A percentile compares a stretch with the other conserved stretches of the same genome.
Evolutionary conservation across 2,329 filamentous ascomycete species (phyloP).

Genomic region (Bipolaris gigantea): DNA sequence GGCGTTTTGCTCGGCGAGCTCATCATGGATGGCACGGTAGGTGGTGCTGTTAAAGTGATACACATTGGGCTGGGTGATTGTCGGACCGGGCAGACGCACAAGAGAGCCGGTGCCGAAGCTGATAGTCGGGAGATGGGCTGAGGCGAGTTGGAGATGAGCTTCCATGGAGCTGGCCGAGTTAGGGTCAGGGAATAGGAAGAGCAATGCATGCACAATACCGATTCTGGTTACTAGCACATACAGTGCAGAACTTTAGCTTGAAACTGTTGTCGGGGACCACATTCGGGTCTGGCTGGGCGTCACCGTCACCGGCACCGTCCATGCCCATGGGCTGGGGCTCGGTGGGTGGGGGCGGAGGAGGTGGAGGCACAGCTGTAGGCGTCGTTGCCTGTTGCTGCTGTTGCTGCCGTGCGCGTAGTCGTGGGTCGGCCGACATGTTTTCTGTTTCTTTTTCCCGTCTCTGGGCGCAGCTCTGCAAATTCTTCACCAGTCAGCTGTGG

Average conservation of each 20-base stretch:
- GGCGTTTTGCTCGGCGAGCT: conserved; percentile 82
- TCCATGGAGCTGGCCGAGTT: conserved; percentile 77
- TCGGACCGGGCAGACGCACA: conserved; percentile 88
- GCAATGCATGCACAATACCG: conserved; percentile 59
- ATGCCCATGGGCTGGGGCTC: conserved; percentile 40
- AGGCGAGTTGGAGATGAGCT: conserved; percentile 89
- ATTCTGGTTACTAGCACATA: conserved; percentile 99
- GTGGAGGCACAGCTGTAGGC: conserved; percentile 53
- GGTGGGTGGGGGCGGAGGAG: conserved; percentile 51
- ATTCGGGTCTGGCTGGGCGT: conserved; percentile 29
- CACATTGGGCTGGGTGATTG: conserved; percentile 91
- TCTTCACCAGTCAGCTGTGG: conserved; percentile 33
- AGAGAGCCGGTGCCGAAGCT: conserved; percentile 96
- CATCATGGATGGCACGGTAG: conserved; percentile 91
- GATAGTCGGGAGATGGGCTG: conserved; percentile 86
- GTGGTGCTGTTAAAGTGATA: conserved; percentile 98
- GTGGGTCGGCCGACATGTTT: conserved; percentile 50
- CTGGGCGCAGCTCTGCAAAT: conserved; percentile 21
- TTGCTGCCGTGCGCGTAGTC: conserved; percentile 52
- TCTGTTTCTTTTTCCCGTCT: background rate
- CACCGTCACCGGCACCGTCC: conserved; percentile 38
- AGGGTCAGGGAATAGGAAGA: conserved; percentile 4
- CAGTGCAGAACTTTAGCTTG: conserved; percentile 95
- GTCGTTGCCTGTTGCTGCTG: conserved; percentile 45
- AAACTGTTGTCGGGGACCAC: conserved; percentile 58